Percentiles rank a stretch among this genome's conserved stretches.
phyloP scores from a whole-genome alignment of 495 filamentous ascomycete species.

The Podospora bellae-mahoneyi region DNA sequence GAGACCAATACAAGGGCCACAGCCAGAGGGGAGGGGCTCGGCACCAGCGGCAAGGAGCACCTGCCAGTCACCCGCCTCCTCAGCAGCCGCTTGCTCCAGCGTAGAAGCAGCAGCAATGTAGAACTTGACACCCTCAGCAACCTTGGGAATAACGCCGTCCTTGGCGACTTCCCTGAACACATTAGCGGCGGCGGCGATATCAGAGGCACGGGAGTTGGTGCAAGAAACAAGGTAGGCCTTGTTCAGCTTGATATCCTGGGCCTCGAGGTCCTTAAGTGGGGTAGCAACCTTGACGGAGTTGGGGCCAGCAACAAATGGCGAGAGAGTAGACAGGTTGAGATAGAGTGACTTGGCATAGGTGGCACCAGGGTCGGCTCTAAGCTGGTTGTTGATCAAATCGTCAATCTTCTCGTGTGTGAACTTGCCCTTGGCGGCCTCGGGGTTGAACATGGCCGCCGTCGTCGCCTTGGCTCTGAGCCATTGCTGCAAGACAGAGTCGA shows the following conservation, averaged over 20 bases:
- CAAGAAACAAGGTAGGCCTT: constrained; percentile 90
- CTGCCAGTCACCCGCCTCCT: constrained; percentile 87
- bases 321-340: constrained; percentile 73
- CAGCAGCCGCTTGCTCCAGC: constrained; percentile 73
- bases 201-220: constrained; percentile 82
- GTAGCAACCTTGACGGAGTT: constrained; percentile 89
- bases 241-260: constrained; percentile 69
- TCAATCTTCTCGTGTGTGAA: constrained; percentile 70
- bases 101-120: constrained; percentile 89
- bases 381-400: constrained; percentile 60
- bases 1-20: constrained; percentile 88
- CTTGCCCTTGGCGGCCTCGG: constrained; percentile 41
- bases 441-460: constrained; percentile 49
- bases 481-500: constrained; percentile 65
- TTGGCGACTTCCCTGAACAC: constrained; percentile 79
- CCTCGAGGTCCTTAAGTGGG: constrained; percentile 70
- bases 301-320: constrained; percentile 84
- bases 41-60: constrained; percentile 77
- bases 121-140: constrained; percentile 76
- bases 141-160: constrained; percentile 61
- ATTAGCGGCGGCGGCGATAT: constrained; percentile 75
- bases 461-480: constrained; percentile 81
- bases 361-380: constrained; percentile 72
- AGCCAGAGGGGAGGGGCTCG: constrained; percentile 68
- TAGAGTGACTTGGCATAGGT: constrained; percentile 80